Conservation (phyloP, 768 basidiomycete genomes). For the Suillus hirtellus region DNA sequence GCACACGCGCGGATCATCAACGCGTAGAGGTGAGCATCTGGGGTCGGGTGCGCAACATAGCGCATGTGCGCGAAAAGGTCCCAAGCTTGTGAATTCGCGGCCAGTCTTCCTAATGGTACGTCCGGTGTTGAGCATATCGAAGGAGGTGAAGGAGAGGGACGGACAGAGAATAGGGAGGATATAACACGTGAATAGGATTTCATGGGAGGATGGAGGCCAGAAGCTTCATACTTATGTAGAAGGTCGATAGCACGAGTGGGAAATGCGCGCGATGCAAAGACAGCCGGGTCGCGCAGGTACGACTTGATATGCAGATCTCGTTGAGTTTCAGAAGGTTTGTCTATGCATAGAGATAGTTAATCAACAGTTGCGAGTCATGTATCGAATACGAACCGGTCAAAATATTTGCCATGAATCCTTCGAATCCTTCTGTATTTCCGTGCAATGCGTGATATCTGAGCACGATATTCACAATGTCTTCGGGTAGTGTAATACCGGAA, state of each 20-base stretch:
- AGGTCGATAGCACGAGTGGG: conserved; percentile 64
- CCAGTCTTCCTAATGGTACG: conserved; percentile 34
- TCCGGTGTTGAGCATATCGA: conserved; percentile 4
- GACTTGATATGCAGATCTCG: conserved; percentile 74
- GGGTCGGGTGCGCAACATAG: conserved; percentile 86
- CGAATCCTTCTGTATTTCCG: conserved; percentile 47
- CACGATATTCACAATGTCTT: conserved; percentile 45
- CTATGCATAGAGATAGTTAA: conserved; percentile 19
- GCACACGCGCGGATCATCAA: conserved; percentile 90
- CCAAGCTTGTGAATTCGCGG: conserved; percentile 81
- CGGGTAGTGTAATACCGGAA: conserved; percentile 13
- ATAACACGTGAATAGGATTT: conserved; percentile 74
- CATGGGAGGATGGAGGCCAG: conserved; percentile 65
- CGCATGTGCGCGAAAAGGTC: conserved; percentile 96
- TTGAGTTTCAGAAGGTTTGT: conserved; percentile 51
- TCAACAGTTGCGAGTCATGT: conserved; percentile 1
- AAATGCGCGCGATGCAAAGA: conserved; percentile 37
- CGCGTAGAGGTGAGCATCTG: conserved; percentile 71
- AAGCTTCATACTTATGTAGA: conserved; percentile 72
- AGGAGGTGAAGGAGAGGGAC: conserved; percentile 29
- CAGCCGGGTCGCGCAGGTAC: conserved; percentile 40
- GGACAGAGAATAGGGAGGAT: conserved; percentile 51
- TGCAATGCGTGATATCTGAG: conserved; percentile 49
- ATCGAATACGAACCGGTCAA: conserved; percentile 40
- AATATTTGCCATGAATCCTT: conserved; percentile 44